Evolutionary conservation across 2,329 filamentous ascomycete genomes (phyloP).

Genomic region (Trichoderma sp.): DNA sequence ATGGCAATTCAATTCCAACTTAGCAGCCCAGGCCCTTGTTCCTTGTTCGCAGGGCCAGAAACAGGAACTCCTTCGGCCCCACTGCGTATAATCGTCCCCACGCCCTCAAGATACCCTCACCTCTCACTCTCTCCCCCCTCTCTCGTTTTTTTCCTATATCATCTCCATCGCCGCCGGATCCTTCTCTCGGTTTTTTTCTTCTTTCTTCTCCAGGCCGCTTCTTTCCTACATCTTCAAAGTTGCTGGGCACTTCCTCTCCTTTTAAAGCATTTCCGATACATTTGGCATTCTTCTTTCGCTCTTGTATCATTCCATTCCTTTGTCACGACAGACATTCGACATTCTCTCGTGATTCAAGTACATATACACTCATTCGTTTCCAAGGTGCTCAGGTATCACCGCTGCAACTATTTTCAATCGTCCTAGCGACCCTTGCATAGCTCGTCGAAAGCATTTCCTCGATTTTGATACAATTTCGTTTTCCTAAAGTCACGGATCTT

Average conservation of each 20-base stretch:
- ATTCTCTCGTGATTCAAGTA: constrained; percentile 23
- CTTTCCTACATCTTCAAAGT: constrained; percentile 23
- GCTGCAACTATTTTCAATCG: constrained; percentile 8
- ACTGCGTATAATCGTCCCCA: constrained; percentile 1
- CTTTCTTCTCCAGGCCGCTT: constrained; percentile 22
- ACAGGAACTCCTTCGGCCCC: constrained; percentile 11
- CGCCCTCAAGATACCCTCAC: constrained; percentile 7
- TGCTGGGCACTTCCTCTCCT: constrained; percentile 40
- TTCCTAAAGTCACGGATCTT: neutral
- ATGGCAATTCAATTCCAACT: neutral
- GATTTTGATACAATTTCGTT: neutral
- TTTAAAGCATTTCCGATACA: constrained; percentile 25
- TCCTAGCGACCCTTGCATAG: constrained; percentile 5
- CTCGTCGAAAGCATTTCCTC: constrained; percentile 12
- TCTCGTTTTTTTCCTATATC: neutral
- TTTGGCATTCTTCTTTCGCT: constrained; percentile 28
- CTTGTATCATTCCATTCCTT: constrained; percentile 34
- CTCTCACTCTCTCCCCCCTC: neutral
- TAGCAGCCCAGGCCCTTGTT: neutral
- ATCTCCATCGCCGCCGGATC: constrained; percentile 13
- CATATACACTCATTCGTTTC: constrained; percentile 27
- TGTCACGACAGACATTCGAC: constrained; percentile 24
- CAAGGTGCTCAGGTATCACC: constrained; percentile 39
- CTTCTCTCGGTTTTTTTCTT: constrained; percentile 23
- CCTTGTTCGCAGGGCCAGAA: neutral